A percentile compares a stretch with the other conserved stretches of the same genome.
Conservation (phyloP, 164 flowering plant species). For the Berberis vulgaris region DNA sequence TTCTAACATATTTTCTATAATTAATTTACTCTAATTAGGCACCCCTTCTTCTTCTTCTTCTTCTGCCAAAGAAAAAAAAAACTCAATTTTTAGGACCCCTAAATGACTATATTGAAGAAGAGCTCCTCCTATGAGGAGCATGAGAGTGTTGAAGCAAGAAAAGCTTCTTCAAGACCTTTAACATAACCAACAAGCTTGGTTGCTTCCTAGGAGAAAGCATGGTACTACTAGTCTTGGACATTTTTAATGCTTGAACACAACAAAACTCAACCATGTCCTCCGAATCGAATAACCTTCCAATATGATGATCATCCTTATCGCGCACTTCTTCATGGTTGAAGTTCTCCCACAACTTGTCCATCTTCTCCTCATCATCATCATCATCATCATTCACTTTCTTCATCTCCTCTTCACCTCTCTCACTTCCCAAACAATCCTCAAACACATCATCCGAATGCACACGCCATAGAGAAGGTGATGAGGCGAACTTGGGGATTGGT, state of each 20-base stretch:
- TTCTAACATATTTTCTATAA: too few relatives aligned
- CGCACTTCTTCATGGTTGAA: slow-evolving; percentile 41
- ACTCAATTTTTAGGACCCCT: too few relatives aligned
- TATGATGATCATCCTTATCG: neutral
- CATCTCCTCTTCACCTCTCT: neutral
- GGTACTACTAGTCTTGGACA: slow-evolving; percentile 22
- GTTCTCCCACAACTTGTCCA: slow-evolving; percentile 70
- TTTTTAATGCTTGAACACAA: slow-evolving; percentile 19
- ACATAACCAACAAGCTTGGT: slow-evolving; percentile 24
- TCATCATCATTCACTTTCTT: slow-evolving; percentile 5
- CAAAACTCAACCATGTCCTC: neutral
- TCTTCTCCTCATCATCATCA: slow-evolving; percentile 30
- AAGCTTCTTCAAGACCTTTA: slow-evolving; percentile 51
- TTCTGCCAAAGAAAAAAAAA: too few relatives aligned
- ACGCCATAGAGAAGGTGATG: slow-evolving; percentile 41
- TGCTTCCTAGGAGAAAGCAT: slow-evolving; percentile 16
- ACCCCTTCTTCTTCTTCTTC: too few relatives aligned
- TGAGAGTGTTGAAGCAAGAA: slow-evolving; percentile 32
- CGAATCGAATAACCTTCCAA: neutral
- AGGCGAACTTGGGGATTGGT: slow-evolving; percentile 10
- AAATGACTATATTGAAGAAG: too few relatives aligned
- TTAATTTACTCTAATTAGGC: too few relatives aligned
- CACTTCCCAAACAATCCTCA: slow-evolving; percentile 10
- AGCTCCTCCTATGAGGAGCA: slow-evolving; percentile 11
- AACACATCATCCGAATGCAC: slow-evolving; percentile 14